Base-by-base conservation (phyloP, 768 basidiomycete species). In the Mycena leptocephala region DNA sequence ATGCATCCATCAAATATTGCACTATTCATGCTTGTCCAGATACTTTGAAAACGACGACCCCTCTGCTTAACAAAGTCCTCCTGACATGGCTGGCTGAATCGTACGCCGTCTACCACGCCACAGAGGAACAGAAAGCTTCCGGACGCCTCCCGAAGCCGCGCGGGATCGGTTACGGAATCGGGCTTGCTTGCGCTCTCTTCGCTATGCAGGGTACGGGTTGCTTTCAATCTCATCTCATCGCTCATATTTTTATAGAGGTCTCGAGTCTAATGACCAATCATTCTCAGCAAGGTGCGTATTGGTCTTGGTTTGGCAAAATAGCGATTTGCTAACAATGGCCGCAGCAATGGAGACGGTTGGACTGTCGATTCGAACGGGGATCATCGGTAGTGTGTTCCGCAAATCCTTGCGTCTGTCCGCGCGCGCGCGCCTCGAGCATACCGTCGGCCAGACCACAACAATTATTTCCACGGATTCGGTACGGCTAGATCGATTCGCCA, bases 361-460 rank as follows among this genome's bases (percentile, higher is more conserved):
- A 7, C 80, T 91, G 32, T 84, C 85, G 11, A 87, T 87, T 37
- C 88, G 92, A 32, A 87, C 90, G 10, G 87, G 85, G 41, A 72
- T 88, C 32, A 87, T 89, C 43, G 89, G 88, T 3, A 81, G 79
- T 35, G 90, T 94, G 37, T 92, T 92, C 77, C 89, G 93, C 26
- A 95, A 95, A 81, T 92, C 93, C 0, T 84, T 95, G 46, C 89
- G 93, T 16, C 84, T 95, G 0, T 95, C 93, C 22, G 91, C 91
- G 0, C 87, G 89, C 62, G 87, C 93, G 11, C 87, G 93, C 24
- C 74, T 89, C 32, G 86, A 91, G 53, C 92, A 94, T 79, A 90
- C 88, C 24, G 90, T 91, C 51, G 94, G 94, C 0, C 87, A 93
- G 79, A 91, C 94, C 62, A 93, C 91, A 13, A 95, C 93, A 0